Evolutionary conservation across 2,329 filamentous ascomycete species (phyloP), one percentile per base, ranked within the genome.

Genomic region (Pseudogymnoascus sp.): DNA sequence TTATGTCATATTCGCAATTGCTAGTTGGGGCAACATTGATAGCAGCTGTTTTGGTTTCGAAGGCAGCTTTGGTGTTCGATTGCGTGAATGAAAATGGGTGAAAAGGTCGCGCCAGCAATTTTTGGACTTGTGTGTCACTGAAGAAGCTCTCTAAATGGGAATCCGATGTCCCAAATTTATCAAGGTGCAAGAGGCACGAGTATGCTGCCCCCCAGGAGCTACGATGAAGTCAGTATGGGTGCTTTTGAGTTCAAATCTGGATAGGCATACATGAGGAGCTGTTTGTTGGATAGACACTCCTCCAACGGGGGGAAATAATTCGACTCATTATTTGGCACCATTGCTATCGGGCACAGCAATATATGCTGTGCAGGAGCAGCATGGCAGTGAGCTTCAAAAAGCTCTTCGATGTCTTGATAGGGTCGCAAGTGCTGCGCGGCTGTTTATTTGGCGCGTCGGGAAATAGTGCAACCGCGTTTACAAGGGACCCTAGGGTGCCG

Each of bases 231-330:
- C 64, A 65, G 62, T 38, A 61, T 60, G 61, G 38, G 62, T 39
- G 63, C 8, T 66, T 33, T n/a, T 60, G 23, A n/a, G 23, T 62
- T 60, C 41, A 64, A 63, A 60, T 60, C 60, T 33, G 58, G 42
- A 36, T 58, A 45, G 36, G 81, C 87, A 74, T 82, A 96, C 89
- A 96, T 82, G 71, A 97, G 81, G 73, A 88, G 83, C 71, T 84
- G 84, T 75, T 93, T 87, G 77, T 91, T 90, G 70, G 84, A 87
- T 71, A 97, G 82, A 78, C 91, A 95, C 73, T 89, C 86, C 76
- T 91, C 89, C 76, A 97, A 82, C 72, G 91, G 85, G 72, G 92
- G 91, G 72, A 95, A 89, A 78, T 92, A 94, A 74, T 83, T 80
- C 72, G 80, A 79, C 77, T 89, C 87, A 72, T 84, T 82, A 72